Evolutionary conservation across 352 stramenopile genomes (phyloP), one percentile per base, ranked within the genome.

Genomic region (Lagenidium giganteum): DNA sequence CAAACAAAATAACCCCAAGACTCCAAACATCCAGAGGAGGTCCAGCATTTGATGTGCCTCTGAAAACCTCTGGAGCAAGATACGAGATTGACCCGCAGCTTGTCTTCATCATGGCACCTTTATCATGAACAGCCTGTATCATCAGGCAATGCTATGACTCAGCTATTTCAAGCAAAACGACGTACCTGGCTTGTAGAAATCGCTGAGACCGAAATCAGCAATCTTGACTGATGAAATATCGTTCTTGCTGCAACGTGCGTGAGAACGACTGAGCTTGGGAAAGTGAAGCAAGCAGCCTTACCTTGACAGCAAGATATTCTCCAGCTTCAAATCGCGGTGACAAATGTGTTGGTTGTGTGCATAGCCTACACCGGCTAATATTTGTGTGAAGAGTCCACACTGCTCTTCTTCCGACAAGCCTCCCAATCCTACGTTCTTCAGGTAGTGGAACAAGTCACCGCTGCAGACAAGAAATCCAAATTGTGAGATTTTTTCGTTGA

Each of bases 21-120:
- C 81, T 93, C 88, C 88, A 97, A 12, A 95, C 76, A 63, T 96
- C 88, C 16, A 97, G 69, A 20, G 88, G 88, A 7, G 84, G 84
- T 0, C 82, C 80, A 12, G 74, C 78, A 38, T 88, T 90, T 5
- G 75, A 88, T 37, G 76, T 88, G n/a, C 74, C 78, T 40, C 69
- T 68, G 54, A 89, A 93, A n/a, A 93, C 79, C 51, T 95, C 83
- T 3, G 83, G 83, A 0, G 83, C 82, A 21, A 95, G 52, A 49
- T 93, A 95, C 35, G 77, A 92, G 36, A 95, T 84, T 16, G 80
- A 91, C 7, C 84, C 82, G 42, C 84, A 95, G 21, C 66, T 93
- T 8, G 80, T 93, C 52, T 92, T 88, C 71, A 93, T 87, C 70
- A 87, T 87, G 3, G 80, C 80, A 5, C 83, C 60, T 67, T 13